phyloP scores from a whole-genome alignment of 257 asterid genomes.

The Przewalskia tangutica region DNA sequence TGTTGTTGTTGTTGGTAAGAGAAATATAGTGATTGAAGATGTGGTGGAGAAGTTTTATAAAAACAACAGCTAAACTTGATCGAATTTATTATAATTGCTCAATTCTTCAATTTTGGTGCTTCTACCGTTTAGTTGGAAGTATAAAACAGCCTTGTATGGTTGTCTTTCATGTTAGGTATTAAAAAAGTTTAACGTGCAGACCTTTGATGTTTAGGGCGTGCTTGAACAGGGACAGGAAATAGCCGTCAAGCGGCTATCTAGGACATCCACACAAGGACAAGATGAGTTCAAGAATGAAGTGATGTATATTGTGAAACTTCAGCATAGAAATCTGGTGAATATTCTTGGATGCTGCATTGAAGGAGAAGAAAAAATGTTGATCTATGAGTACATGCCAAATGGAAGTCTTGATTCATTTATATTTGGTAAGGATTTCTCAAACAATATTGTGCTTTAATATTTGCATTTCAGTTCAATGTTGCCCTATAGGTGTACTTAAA shows the following conservation, averaged over 20 bases:
- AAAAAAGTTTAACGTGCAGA: background rate
- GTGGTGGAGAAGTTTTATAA: background rate
- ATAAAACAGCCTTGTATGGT: background rate
- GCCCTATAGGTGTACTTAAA: background rate
- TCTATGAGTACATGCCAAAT: conserved; percentile 28
- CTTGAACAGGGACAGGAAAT: conserved; percentile 22
- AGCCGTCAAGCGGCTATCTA: conserved; percentile 32
- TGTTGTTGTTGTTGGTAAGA: too few relatives aligned
- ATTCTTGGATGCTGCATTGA: conserved; percentile 28
- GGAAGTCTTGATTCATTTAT: conserved; percentile 24
- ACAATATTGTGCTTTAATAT: background rate
- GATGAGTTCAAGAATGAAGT: conserved; percentile 31
- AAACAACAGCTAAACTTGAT: background rate
- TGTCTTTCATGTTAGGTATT: background rate
- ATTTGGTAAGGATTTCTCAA: conserved; percentile 16
- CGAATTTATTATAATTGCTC: background rate
- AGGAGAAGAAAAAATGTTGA: conserved; percentile 26
- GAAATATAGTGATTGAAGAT: too few relatives aligned
- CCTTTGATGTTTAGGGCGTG: conserved; percentile 6
- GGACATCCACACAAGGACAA: conserved; percentile 24
- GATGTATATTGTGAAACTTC: conserved; percentile 27
- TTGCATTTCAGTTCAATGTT: background rate
- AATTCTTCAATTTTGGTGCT: background rate
- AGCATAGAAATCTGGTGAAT: conserved; percentile 31
- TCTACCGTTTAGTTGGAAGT: background rate